Base-by-base conservation (phyloP, 2,329 filamentous ascomycete genomes). In the Hymenoscyphus fraxineus region DNA sequence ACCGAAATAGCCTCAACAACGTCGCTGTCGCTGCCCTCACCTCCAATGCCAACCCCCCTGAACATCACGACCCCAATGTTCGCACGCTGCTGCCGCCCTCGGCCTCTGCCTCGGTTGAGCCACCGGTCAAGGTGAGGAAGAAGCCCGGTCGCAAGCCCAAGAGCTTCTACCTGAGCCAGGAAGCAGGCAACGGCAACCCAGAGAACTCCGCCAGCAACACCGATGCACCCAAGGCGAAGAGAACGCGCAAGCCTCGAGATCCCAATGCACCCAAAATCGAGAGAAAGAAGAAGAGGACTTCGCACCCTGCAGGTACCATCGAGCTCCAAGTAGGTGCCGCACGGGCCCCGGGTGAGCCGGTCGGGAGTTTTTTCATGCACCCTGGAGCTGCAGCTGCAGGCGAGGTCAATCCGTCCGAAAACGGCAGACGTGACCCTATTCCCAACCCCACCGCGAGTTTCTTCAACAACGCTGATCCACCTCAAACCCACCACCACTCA, bases 71-170 rank as follows among this genome's bases (percentile, higher is more conserved):
- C 35, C 32, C 59, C 27, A 60, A 44, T 51, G 19, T 44, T 16
- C 22, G 40, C 12, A 31, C 27, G 6, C 19, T 15, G n/a, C 19
- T 47, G 15, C 27, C 35, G n/a, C n/a, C 32, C 7, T 12, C 38
- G 44, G 19, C 12, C 12, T 10, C 32, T 19, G 44, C 44, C 54
- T 78, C 59, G 38, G 39, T 15, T 7, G 59, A 35, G 6, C 16
- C 44, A 10, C 31, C 59, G 2, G 59, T 56, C 47, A 61, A 61
- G 15, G 47, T 56, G 6, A 61, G 85, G 4, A 87, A 87, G 77
- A 89, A 88, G 77, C 85, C 86, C 22, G 86, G 85, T 27, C 82
- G 86, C 59, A 89, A 89, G 73, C 85, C 86, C 72, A 89, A 82
- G 73, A 84, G n/a, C 38, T 79, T 66, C 72, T 64, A 80, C 81